These are phyloP conservation scores for Lasiodiplodia citricola DNA, from an alignment of 2,329 filamentous ascomycete genomes.

Conservation along the genomic window DNA sequence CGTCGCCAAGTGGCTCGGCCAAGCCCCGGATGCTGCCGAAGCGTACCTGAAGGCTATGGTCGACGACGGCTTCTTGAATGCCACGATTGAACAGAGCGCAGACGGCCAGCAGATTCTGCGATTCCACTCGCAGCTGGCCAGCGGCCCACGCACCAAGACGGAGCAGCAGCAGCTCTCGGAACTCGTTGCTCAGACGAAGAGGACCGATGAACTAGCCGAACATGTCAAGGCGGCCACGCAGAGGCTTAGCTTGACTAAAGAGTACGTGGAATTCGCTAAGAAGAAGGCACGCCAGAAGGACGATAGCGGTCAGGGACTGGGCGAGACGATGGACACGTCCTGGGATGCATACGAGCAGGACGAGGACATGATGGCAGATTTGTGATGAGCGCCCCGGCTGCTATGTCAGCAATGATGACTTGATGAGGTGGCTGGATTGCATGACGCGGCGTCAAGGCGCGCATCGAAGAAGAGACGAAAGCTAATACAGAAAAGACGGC, in stretches of 20 bases:
- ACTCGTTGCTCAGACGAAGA: constrained; percentile 56
- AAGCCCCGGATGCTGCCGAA: constrained; percentile 57
- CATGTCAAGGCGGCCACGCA: constrained; percentile 61
- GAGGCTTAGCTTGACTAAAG: constrained; percentile 62
- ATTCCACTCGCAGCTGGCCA: constrained; percentile 52
- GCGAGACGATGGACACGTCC: constrained; percentile 43
- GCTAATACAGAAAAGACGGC: constrained; percentile 6
- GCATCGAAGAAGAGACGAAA: constrained; percentile 1
- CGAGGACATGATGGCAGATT: constrained; percentile 47
- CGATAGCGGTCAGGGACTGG: constrained; percentile 36
- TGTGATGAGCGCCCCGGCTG: constrained; percentile 33
- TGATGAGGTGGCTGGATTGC: constrained; percentile 4
- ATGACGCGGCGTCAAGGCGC: constrained; percentile 16
- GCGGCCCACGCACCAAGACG: constrained; percentile 44
- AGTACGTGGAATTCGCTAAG: constrained; percentile 61
- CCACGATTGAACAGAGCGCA: constrained; percentile 54
- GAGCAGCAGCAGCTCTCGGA: constrained; percentile 49
- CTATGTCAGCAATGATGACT: constrained; percentile 7
- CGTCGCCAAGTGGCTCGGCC: constrained; percentile 57
- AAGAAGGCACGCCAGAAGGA: constrained; percentile 53
- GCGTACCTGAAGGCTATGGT: constrained; percentile 62
- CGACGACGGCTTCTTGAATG: constrained; percentile 55
- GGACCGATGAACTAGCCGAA: constrained; percentile 57
- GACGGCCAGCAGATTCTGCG: constrained; percentile 55
- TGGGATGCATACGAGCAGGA: constrained; percentile 44